A percentile compares a stretch with the other conserved stretches of the same genome.
Evolutionary conservation across 441 rosid genomes (phyloP).

Genomic region (Croton laevigatus): DNA sequence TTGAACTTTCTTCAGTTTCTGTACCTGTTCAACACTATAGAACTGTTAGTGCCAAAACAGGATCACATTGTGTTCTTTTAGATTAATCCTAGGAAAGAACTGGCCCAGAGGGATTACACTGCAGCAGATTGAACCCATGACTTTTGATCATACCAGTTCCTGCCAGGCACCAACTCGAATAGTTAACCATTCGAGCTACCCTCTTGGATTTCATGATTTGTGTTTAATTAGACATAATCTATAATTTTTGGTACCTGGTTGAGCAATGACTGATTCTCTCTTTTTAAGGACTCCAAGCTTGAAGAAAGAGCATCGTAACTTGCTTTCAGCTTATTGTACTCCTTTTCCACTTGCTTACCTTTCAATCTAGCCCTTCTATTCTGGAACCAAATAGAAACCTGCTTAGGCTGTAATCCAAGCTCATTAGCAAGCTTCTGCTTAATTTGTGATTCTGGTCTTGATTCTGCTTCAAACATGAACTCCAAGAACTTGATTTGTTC

Average conservation of each 20-base stretch:
- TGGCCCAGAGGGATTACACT: too few species aligned
- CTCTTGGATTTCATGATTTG: too few species aligned
- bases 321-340: conserved; percentile 30
- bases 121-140: too few species aligned
- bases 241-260: conserved; percentile 25
- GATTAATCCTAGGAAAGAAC: too few species aligned
- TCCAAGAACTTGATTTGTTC: conserved; percentile 43
- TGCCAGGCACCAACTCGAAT: too few species aligned
- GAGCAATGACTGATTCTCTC: conserved; percentile 29
- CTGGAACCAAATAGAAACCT: conserved; percentile 56
- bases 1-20: conserved; percentile 11
- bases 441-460: conserved; percentile 37
- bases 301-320: conserved; percentile 34
- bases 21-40: conserved; percentile 16
- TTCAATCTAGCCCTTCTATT: conserved; percentile 47
- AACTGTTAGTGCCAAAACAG: neutral
- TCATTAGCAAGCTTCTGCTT: conserved; percentile 43
- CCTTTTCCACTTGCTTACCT: conserved; percentile 42
- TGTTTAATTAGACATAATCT: neutral
- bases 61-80: neutral
- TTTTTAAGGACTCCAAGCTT: conserved; percentile 34
- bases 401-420: conserved; percentile 46
- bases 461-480: conserved; percentile 39
- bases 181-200: too few species aligned
- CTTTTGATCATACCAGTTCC: too few species aligned